Conservation (phyloP, 2,329 filamentous ascomycete species). For the Chrysoporthe cubensis region DNA sequence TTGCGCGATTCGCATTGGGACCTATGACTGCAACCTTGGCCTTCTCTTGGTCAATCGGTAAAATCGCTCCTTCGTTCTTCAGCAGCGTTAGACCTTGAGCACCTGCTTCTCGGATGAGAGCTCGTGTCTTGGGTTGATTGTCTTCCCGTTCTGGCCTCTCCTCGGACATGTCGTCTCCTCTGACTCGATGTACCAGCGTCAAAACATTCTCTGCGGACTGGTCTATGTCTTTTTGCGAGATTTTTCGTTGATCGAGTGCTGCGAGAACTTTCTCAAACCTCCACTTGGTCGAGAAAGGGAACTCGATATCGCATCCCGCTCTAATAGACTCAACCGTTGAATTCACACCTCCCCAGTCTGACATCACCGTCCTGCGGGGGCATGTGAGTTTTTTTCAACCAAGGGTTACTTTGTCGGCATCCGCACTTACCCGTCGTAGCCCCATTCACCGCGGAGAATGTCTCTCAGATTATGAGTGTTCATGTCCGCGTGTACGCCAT, state of each 20-base stretch:
- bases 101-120: conserved; percentile 63
- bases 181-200: conserved; percentile 63
- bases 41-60: conserved; percentile 60
- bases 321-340: conserved; percentile 59
- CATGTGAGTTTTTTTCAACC: conserved; percentile 30
- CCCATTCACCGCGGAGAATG: conserved; percentile 64
- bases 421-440: conserved; percentile 57
- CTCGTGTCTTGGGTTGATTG: conserved; percentile 60
- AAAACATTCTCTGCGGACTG: conserved; percentile 63
- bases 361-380: conserved; percentile 54
- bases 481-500: conserved; percentile 64
- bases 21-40: conserved; percentile 68
- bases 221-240: conserved; percentile 56
- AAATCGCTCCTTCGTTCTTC: conserved; percentile 63
- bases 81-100: conserved; percentile 66
- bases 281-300: conserved; percentile 60
- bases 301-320: conserved; percentile 62
- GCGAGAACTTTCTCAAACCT: conserved; percentile 60
- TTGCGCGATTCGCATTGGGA: conserved; percentile 68
- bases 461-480: conserved; percentile 58
- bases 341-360: conserved; percentile 63
- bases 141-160: conserved; percentile 63
- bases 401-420: conserved; percentile 15
- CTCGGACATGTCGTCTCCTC: conserved; percentile 59
- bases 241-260: conserved; percentile 52